Conservation (phyloP, 2,329 filamentous ascomycete species). For the Xylaria sp. region DNA sequence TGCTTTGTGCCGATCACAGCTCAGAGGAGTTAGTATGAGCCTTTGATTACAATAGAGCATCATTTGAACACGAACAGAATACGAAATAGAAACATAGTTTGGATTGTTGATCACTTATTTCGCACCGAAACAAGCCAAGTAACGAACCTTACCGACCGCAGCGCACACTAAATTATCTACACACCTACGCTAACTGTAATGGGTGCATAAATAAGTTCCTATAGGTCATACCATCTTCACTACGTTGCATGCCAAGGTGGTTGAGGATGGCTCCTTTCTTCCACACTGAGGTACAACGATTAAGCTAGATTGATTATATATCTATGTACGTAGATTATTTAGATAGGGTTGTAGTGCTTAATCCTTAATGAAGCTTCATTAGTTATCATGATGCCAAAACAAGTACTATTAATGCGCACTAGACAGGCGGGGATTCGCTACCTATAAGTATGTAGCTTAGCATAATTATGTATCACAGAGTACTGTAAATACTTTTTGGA, state of each 20-base stretch:
- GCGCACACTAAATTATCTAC: too few species aligned
- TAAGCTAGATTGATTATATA: neutral
- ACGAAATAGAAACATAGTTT: constrained; percentile 16
- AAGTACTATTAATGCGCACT: constrained; percentile 1
- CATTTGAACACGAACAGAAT: constrained; percentile 9
- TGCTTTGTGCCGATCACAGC: neutral
- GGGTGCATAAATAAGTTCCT: neutral
- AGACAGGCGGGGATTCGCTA: neutral
- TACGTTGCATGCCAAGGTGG: neutral
- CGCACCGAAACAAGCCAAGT: neutral
- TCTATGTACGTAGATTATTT: neutral
- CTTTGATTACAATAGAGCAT: neutral
- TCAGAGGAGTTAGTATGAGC: neutral
- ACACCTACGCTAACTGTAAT: neutral
- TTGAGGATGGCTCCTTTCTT: neutral
- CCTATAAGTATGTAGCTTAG: neutral
- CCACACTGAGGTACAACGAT: neutral
- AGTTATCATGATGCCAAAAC: neutral
- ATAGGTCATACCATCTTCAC: neutral
- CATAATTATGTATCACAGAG: constrained; percentile 6
- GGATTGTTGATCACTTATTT: neutral
- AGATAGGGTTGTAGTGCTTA: neutral
- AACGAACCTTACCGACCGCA: neutral
- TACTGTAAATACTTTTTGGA: neutral
- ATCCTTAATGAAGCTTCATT: neutral